Conservation (phyloP, 2,329 filamentous ascomycete species). For the Fusarium dlaminii region DNA sequence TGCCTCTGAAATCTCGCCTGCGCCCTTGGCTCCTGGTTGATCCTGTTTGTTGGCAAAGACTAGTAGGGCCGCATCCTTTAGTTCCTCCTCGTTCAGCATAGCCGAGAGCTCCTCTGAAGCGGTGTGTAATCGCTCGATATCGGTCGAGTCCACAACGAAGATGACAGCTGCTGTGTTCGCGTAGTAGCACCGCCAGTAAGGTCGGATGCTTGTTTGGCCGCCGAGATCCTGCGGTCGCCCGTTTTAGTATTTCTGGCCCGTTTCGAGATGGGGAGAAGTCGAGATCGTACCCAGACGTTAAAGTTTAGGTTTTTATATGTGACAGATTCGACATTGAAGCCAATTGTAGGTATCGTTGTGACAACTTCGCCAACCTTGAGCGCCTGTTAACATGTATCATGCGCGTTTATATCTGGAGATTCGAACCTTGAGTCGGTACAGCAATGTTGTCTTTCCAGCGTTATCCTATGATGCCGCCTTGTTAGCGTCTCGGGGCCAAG, state of each 20-base stretch:
- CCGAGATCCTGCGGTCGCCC: slow-evolving; percentile 75
- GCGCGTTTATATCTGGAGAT: not conserved
- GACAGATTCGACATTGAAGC: slow-evolving; percentile 98
- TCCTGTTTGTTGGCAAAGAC: slow-evolving; percentile 99
- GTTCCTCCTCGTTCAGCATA: slow-evolving; percentile 97
- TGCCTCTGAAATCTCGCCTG: slow-evolving; percentile 95
- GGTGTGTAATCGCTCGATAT: slow-evolving; percentile 93
- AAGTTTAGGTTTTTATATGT: slow-evolving; percentile 99
- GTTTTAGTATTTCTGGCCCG: slow-evolving; percentile 8
- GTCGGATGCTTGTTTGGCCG: slow-evolving; percentile 97
- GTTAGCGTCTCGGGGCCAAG: slow-evolving; percentile 34
- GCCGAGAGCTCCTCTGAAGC: slow-evolving; percentile 91
- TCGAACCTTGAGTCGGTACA: slow-evolving; percentile 91
- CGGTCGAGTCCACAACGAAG: slow-evolving; percentile 97
- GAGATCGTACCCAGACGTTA: slow-evolving; percentile 86
- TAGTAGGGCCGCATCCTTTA: slow-evolving; percentile 89
- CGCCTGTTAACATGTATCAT: slow-evolving; percentile 20
- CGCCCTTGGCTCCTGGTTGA: slow-evolving; percentile 94
- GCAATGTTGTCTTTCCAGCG: slow-evolving; percentile 94
- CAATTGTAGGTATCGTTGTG: slow-evolving; percentile 98
- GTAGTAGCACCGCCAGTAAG: slow-evolving; percentile 99
- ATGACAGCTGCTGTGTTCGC: slow-evolving; percentile 98
- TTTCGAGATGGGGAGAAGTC: not conserved
- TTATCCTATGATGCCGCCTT: slow-evolving; percentile 74
- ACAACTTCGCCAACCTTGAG: slow-evolving; percentile 94